phyloP scores from a whole-genome alignment of 2,329 filamentous ascomycete genomes.

The Aspergillus costaricaensis region DNA sequence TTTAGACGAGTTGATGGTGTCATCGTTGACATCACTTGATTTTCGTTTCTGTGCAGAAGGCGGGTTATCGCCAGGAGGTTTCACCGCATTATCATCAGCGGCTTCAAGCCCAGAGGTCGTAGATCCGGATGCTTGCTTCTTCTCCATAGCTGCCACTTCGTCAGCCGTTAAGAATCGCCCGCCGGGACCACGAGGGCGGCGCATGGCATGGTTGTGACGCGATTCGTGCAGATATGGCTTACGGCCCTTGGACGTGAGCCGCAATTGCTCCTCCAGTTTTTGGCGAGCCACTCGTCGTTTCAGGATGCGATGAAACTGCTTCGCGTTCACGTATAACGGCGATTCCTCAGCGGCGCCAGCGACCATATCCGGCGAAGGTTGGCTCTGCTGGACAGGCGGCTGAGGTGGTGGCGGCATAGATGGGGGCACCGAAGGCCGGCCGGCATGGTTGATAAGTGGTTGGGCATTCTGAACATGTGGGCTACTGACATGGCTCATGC shows the following conservation, averaged over 20 bases:
- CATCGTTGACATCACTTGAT: constrained; percentile 49
- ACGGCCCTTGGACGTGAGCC: constrained; percentile 89
- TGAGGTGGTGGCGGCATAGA: constrained; percentile 56
- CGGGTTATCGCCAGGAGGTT: constrained; percentile 35
- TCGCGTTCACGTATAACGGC: constrained; percentile 95
- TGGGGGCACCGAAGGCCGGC: constrained; percentile 54
- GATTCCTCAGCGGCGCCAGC: constrained; percentile 78
- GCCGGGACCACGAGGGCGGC: constrained; percentile 86
- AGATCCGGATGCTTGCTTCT: constrained; percentile 50
- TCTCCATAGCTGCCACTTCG: constrained; percentile 88
- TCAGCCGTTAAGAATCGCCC: constrained; percentile 95
- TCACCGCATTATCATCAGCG: constrained; percentile 30
- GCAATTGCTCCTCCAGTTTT: constrained; percentile 86
- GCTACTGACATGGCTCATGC: constrained; percentile 75
- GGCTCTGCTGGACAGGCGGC: constrained; percentile 64
- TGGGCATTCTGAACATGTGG: constrained; percentile 73
- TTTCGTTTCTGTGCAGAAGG: constrained; percentile 53
- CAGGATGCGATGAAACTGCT: constrained; percentile 96
- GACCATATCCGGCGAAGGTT: constrained; percentile 78
- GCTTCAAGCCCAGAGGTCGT: constrained; percentile 40
- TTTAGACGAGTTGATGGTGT: constrained; percentile 47
- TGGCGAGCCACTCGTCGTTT: constrained; percentile 92
- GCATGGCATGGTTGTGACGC: constrained; percentile 97
- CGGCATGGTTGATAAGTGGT: constrained; percentile 71
- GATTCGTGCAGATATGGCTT: constrained; percentile 98